phyloP scores from a whole-genome alignment of 345 rosid species.

The Pistacia vera region DNA sequence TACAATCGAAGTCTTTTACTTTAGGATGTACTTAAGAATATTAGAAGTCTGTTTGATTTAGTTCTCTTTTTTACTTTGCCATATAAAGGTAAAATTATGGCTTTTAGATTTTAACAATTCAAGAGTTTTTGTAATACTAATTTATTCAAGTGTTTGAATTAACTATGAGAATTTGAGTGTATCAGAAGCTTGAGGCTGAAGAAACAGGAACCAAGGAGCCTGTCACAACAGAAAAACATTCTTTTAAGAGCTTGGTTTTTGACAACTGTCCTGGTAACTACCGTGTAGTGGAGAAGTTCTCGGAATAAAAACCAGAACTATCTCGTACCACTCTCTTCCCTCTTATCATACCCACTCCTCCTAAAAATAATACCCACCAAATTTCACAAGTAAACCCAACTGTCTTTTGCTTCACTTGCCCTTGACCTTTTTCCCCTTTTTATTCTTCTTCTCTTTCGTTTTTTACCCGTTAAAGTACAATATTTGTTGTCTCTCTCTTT shows the following conservation, averaged over 20 bases:
- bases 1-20: too few relatives aligned
- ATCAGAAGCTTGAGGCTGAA: background rate
- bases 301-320: slow-evolving; percentile 16
- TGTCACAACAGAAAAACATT: too few relatives aligned
- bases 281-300: slow-evolving; percentile 45
- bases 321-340: slow-evolving; percentile 15
- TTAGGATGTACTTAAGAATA: too few relatives aligned
- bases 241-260: background rate
- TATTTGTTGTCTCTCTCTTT: background rate
- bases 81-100: too few relatives aligned
- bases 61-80: too few relatives aligned
- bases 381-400: slow-evolving; percentile 17
- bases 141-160: background rate
- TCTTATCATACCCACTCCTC: slow-evolving; percentile 48
- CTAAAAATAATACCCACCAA: slow-evolving; percentile 35
- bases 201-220: background rate
- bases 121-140: too few relatives aligned
- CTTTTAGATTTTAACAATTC: too few relatives aligned
- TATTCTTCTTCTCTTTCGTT: background rate
- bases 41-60: too few relatives aligned
- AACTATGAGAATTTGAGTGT: background rate
- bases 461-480: background rate
- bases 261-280: slow-evolving; percentile 27
- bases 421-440: background rate
- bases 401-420: slow-evolving; percentile 22